Base-by-base conservation (phyloP, 164 flowering plant species). In the Magnolia officinalis region DNA sequence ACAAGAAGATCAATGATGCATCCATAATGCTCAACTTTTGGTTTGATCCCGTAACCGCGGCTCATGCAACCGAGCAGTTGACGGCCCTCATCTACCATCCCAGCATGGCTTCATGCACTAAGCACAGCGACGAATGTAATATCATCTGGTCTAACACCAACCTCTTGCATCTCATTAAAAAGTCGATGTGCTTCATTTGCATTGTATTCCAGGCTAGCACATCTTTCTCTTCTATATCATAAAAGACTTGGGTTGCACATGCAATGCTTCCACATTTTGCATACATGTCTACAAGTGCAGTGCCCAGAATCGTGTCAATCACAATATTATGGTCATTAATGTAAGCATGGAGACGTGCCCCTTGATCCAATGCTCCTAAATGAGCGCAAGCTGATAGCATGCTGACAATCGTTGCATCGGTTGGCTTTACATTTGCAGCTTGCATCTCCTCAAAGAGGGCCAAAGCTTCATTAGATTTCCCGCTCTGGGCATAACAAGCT, bases 341-440 rank as follows among this genome's bases (percentile, higher is more conserved):
- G 52, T 74, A 81, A 0, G 59, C 37, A 67, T 81, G 83, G 14
- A 81, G 52, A 5, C 50, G 73, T 18, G 24, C 37, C 59, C 83
- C 87, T 72, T 74, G 80, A 59, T 80, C 76, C 64, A 84, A 67
- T n/a, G 80, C 84, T 63, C 87, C 83, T 37, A 84, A 73, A 75
- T 84, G 87, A 51, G 80, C 82, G 77, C 76, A 77, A 55, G 85
- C 85, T 0, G 84, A 84, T 63, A 84, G 73, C 26, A 84, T 9
- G 78, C 85, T 82, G 13, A 84, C 83, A 63, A 84, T 68, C 10
- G 85, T 84, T 24, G 83, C 85, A 67, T 84, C 82, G 63, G 81
- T 82, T 6, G 85, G 83, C 78, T 67, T 82, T 50, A 84, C 50
- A 71, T 78, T 75, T 21, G 65, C 78, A 18, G 70, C 75, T 63